Percentiles rank a stretch among this genome's conserved stretches.
Evolutionary conservation across 2,329 filamentous ascomycete species (phyloP).

Genomic region (Colletotrichum endophyticum): DNA sequence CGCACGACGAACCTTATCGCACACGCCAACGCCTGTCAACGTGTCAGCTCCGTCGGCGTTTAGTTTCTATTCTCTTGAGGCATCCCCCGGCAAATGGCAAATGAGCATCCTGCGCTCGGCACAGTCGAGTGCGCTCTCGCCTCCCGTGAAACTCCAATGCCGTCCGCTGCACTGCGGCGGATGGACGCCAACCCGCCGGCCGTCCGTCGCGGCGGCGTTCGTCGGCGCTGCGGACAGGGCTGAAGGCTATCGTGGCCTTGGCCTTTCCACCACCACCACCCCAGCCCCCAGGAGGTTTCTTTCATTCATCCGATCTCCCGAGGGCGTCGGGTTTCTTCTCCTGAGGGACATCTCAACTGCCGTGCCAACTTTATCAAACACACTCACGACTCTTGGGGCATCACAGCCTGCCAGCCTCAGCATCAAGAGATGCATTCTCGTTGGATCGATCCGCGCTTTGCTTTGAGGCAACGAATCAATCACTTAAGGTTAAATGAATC

Average conservation of each 20-base stretch:
- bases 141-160: neutral
- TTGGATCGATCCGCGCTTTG: neutral
- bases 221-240: neutral
- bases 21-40: neutral
- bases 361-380: neutral
- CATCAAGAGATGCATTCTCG: neutral
- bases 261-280: neutral
- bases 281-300: neutral
- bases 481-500: neutral
- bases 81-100: neutral
- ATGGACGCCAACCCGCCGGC: neutral
- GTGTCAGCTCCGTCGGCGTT: neutral
- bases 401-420: neutral
- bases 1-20: neutral
- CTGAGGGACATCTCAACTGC: neutral
- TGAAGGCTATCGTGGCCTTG: neutral
- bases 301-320: neutral
- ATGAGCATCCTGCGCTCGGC: neutral
- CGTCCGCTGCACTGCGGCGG: neutral
- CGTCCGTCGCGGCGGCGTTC: neutral
- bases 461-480: neutral
- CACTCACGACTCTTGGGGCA: neutral
- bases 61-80: neutral
- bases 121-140: neutral
- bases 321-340: neutral